phyloP scores from a whole-genome alignment of 495 filamentous ascomycete species.

The Talaromyces adpressus region DNA sequence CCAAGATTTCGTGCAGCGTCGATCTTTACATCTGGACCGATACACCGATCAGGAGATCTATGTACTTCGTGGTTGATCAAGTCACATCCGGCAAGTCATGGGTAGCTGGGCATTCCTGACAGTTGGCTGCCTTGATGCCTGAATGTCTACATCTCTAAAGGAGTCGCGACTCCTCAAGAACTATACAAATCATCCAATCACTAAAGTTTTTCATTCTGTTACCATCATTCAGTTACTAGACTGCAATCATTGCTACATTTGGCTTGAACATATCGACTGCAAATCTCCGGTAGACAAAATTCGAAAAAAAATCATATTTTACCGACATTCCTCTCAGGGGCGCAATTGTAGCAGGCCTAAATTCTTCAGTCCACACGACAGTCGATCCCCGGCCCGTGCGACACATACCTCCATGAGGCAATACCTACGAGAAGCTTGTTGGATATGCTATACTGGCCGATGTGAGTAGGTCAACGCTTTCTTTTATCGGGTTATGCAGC shows the following conservation, averaged over 20 bases:
- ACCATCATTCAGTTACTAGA: not conserved
- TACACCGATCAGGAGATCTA: not conserved
- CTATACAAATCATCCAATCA: not conserved
- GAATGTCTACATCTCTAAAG: not conserved
- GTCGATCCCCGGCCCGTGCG: not conserved
- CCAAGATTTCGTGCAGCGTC: not conserved
- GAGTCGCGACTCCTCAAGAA: not conserved
- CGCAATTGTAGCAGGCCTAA: not conserved
- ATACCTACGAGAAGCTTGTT: not conserved
- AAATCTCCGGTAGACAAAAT: not conserved
- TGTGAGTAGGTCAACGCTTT: not conserved
- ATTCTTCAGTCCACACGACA: not conserved
- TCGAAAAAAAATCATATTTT: not conserved
- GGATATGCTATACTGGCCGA: not conserved
- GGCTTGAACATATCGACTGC: not conserved
- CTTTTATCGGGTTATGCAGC: not conserved
- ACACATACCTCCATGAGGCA: not conserved
- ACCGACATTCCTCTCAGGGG: not conserved
- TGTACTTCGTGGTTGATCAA: not conserved
- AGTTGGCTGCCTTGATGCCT: not conserved
- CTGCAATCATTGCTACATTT: not conserved
- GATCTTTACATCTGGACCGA: not conserved
- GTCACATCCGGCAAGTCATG: not conserved
- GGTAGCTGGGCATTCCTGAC: not conserved
- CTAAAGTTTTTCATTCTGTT: not conserved